Evolutionary conservation across 805 yeast genomes (phyloP), one percentile per base, ranked within the genome.

Genomic region (Komagataella pastoris): DNA sequence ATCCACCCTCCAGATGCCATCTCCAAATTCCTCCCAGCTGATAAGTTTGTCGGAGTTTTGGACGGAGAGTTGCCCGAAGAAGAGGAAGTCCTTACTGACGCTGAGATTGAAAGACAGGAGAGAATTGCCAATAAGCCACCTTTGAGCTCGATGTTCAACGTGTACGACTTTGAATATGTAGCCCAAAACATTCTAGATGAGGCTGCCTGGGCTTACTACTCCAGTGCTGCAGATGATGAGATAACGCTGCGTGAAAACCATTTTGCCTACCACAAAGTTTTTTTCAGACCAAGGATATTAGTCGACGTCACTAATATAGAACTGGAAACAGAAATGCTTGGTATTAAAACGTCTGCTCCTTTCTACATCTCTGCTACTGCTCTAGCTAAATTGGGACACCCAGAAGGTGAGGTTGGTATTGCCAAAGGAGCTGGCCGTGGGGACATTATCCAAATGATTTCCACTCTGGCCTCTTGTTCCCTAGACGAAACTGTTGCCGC

Each of bases 341-440:
- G 97, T n/a, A 61, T 78, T 17, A 69, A 73, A 50, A 72, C 81
- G 1, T 69, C 77, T 17, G 85, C 81, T 12, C 98, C 98, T 14
- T 88, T 91, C 64, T 91, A 90, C 63, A 80, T 85, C 51, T 76
- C 91, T 45, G 98, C 98, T 1, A 88, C 98, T 5, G 98, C 97
- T 0, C 72, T 89, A 55, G 97, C 95, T 44, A 85, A 83, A 61
- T 74, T 91, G 57, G 98, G 97, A 3, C 93, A 90, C 61, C 88
- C 88, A 2, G 97, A 88, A 46, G 98, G 98, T 53, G 98, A 91
- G 66, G 78, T 80, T 54, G 88, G 84, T 17, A 76, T 91, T 56
- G 88, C 97, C 1, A 73, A 83, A 60, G 88, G 88, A n/a, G 85
- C 95, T 24, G 88, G 80, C 46, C 73, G 75, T 52, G 84, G 85